phyloP scores from a whole-genome alignment of 2,329 filamentous ascomycete genomes.

The Aspergillus sp. region DNA sequence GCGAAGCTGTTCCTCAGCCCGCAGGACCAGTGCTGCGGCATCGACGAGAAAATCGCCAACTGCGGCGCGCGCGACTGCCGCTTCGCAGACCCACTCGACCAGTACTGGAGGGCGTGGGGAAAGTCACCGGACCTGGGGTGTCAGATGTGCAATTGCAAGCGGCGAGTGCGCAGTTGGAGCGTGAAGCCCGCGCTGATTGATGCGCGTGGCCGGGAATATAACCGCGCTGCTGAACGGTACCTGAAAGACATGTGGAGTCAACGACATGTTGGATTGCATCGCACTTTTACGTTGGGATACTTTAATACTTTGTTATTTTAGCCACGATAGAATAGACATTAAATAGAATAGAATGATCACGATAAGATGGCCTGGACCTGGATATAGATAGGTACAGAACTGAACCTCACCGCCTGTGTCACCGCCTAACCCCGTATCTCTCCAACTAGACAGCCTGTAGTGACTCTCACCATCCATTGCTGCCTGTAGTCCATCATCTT shows the following conservation, averaged over 20 bases:
- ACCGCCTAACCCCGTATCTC: conserved; percentile 2
- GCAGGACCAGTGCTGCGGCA: conserved; percentile 25
- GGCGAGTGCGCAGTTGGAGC: conserved; percentile 26
- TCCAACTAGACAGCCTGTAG: too few relatives aligned
- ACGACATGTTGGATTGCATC: conserved; percentile 23
- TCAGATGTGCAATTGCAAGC: conserved; percentile 24
- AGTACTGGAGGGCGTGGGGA: conserved; percentile 28
- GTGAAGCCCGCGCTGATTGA: conserved; percentile 29
- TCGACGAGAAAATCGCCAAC: conserved; percentile 17
- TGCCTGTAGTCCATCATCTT: too few relatives aligned
- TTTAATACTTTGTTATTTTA: conserved; percentile 17
- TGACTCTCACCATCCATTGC: too few relatives aligned
- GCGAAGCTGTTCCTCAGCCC: conserved; percentile 25
- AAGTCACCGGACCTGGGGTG: conserved; percentile 23
- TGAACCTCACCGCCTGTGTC: background rate
- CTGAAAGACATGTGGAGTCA: conserved; percentile 29
- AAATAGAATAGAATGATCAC: background rate
- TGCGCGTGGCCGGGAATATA: conserved; percentile 22
- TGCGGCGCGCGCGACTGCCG: conserved; percentile 16
- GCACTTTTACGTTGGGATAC: conserved; percentile 18
- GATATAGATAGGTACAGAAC: background rate
- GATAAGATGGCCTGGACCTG: background rate
- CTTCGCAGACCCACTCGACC: conserved; percentile 26
- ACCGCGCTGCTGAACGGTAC: conserved; percentile 26
- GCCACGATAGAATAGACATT: background rate